These are phyloP conservation scores for Yamadazyma olivae DNA, from an alignment of 805 yeast genomes.

Conservation along the genomic window DNA sequence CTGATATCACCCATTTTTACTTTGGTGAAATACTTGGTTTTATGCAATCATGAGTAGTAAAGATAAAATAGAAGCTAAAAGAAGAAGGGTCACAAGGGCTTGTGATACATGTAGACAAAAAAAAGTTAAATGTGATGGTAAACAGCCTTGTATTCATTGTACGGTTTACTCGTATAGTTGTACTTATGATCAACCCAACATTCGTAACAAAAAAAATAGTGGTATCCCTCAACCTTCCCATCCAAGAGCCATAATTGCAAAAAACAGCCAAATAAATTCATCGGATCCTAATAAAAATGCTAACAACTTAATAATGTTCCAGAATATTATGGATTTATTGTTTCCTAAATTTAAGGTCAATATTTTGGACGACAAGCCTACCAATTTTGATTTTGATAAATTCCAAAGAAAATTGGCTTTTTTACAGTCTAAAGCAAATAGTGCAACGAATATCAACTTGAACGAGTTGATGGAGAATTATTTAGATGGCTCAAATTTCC, in stretches of 20 bases:
- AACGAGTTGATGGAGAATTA: conserved; percentile 27
- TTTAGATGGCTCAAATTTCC: conserved; percentile 21
- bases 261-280: conserved; percentile 4
- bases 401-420: conserved; percentile 24
- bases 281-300: conserved; percentile 10
- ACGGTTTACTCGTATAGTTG: conserved; percentile 85
- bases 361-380: conserved; percentile 27
- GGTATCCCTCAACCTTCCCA: conserved; percentile 26
- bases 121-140: conserved; percentile 79
- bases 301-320: conserved; percentile 25
- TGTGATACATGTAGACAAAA: conserved; percentile 74
- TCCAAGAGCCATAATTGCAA: conserved; percentile 8
- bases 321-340: conserved; percentile 30
- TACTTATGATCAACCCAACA: conserved; percentile 76
- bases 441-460: conserved; percentile 14
- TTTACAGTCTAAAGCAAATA: conserved; percentile 15
- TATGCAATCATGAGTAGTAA: conserved; percentile 5
- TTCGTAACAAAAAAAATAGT: conserved; percentile 45
- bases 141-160: conserved; percentile 76
- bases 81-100: conserved; percentile 69
- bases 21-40: too few species aligned
- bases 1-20: too few species aligned
- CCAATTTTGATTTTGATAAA: conserved; percentile 30
- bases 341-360: conserved; percentile 35
- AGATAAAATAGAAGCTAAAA: conserved; percentile 31